A percentile compares a stretch with the other conserved stretches of the same genome.
phyloP scores from a whole-genome alignment of 2,329 filamentous ascomycete species.

The Diaporthe citrichinensis region DNA sequence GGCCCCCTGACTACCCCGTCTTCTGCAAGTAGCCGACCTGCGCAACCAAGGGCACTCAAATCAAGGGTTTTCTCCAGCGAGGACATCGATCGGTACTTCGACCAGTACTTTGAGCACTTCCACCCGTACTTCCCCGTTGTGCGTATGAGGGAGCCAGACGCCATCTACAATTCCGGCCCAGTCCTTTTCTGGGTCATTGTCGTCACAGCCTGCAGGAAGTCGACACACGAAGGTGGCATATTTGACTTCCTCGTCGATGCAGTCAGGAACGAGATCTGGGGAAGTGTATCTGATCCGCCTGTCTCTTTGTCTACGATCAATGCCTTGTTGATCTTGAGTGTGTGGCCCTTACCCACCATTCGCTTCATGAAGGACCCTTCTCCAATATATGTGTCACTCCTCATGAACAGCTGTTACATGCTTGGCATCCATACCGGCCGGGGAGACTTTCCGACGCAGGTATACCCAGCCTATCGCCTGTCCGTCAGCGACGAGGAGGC shows the following conservation, averaged over 20 bases:
- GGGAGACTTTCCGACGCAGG: constrained; percentile 64
- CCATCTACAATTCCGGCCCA: constrained; percentile 62
- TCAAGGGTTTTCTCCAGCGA: constrained; percentile 64
- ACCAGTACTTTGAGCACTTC: constrained; percentile 67
- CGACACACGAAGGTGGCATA: constrained; percentile 58
- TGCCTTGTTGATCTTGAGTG: constrained; percentile 64
- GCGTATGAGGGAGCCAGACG: constrained; percentile 63
- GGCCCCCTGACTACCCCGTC: constrained; percentile 49
- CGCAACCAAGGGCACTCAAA: constrained; percentile 60
- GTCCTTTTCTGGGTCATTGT: constrained; percentile 70
- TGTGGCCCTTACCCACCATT: constrained; percentile 66
- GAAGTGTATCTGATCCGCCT: constrained; percentile 57
- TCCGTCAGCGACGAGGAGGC: constrained; percentile 66
- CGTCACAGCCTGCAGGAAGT: constrained; percentile 64
- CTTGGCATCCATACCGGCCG: constrained; percentile 67
- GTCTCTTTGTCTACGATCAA: constrained; percentile 65
- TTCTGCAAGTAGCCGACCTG: constrained; percentile 45
- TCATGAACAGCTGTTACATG: constrained; percentile 62
- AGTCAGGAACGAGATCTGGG: constrained; percentile 62
- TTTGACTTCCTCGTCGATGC: constrained; percentile 63
- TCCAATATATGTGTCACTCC: constrained; percentile 60
- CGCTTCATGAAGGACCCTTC: constrained; percentile 67
- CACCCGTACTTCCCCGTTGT: constrained; percentile 68
- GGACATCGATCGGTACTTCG: constrained; percentile 70
- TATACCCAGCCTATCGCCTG: constrained; percentile 59